Conservation (phyloP, 495 filamentous ascomycete species). For the Xylaria scruposa region DNA sequence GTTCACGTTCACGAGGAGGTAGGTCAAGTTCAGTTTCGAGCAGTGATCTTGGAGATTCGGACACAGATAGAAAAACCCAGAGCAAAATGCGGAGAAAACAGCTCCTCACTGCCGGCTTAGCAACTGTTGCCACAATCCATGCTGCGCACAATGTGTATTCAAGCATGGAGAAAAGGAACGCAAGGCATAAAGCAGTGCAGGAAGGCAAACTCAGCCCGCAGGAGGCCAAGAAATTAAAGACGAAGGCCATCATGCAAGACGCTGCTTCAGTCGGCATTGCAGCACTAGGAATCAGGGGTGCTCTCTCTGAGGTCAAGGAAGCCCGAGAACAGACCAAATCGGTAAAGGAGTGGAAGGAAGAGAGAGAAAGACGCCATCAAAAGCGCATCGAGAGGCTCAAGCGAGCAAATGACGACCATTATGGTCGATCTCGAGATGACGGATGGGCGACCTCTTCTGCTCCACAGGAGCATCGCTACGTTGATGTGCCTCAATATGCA, state of each 20-base stretch:
- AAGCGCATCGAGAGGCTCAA: constrained; percentile 48
- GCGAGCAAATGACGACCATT: constrained; percentile 35
- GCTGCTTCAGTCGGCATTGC: constrained; percentile 82
- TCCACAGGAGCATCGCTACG: constrained; percentile 41
- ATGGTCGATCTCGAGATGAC: constrained; percentile 50
- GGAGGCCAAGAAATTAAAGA: constrained; percentile 75
- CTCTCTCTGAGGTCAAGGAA: constrained; percentile 68
- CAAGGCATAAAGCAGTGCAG: constrained; percentile 70
- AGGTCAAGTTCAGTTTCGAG: constrained; percentile 59
- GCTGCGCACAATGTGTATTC: constrained; percentile 81
- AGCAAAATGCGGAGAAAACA: constrained; percentile 87
- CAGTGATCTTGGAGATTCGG: constrained; percentile 72
- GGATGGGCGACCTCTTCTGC: constrained; percentile 47
- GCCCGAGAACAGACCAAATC: constrained; percentile 50
- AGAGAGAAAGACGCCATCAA: constrained; percentile 49
- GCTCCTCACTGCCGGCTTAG: constrained; percentile 81
- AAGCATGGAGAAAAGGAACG: constrained; percentile 75
- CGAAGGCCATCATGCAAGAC: constrained; percentile 77
- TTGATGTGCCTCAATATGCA: constrained; percentile 54
- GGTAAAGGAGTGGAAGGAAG: constrained; percentile 50
- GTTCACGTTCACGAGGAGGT: constrained; percentile 45
- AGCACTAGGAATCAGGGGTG: constrained; percentile 84
- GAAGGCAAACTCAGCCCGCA: constrained; percentile 77
- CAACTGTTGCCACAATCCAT: constrained; percentile 88
- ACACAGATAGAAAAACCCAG: constrained; percentile 74